Evolutionary conservation across 805 yeast genomes (phyloP).

Genomic region (Kodamaea kakaduensis): DNA sequence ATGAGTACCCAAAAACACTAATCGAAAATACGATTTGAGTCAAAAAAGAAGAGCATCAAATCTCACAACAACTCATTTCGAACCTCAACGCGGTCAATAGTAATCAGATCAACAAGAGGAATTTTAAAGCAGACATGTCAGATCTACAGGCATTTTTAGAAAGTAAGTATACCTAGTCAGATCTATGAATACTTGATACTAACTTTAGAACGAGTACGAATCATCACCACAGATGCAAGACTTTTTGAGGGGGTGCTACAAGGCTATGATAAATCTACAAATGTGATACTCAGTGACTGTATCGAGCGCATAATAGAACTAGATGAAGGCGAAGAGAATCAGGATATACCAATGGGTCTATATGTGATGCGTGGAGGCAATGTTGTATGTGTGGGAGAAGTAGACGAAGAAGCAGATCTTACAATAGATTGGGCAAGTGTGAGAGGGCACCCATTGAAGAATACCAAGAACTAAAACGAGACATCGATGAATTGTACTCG

Average conservation of each 20-base stretch:
- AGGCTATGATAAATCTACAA: constrained; percentile 66
- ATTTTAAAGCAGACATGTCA: constrained; percentile 9
- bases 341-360: constrained; percentile 44
- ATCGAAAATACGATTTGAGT: too few species aligned
- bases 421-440: constrained; percentile 40
- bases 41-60: neutral
- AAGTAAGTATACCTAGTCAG: constrained; percentile 11
- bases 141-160: constrained; percentile 13
- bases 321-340: constrained; percentile 36
- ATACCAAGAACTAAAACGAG: constrained; percentile 29
- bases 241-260: constrained; percentile 42
- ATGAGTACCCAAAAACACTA: too few species aligned
- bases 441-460: constrained; percentile 31
- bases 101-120: constrained; percentile 3
- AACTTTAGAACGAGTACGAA: constrained; percentile 46
- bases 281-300: constrained; percentile 51
- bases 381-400: constrained; percentile 52
- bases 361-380: constrained; percentile 56
- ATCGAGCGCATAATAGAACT: constrained; percentile 47
- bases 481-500: too few species aligned
- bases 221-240: constrained; percentile 56
- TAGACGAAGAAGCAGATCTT: constrained; percentile 41
- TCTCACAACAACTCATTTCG: too few species aligned
- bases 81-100: too few species aligned
- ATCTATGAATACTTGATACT: constrained; percentile 9